phyloP scores from a whole-genome alignment of 2,329 filamentous ascomycete genomes.

The Colletotrichum coccodes region DNA sequence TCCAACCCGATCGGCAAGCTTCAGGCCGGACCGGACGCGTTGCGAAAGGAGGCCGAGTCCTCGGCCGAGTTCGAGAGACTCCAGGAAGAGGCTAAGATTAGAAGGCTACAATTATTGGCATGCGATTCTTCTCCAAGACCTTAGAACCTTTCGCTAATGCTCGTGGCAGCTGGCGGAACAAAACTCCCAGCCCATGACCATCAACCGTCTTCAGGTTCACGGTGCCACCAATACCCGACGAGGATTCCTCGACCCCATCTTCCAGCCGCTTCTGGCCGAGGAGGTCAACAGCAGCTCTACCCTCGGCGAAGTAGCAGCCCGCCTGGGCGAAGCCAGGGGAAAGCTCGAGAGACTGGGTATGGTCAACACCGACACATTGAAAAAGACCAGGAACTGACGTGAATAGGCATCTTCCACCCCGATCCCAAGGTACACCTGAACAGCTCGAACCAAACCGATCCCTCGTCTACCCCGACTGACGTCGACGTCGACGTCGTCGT shows the following conservation, averaged over 20 bases:
- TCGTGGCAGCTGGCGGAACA: slow-evolving; percentile 24
- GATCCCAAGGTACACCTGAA: slow-evolving; percentile 86
- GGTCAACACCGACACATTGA: slow-evolving; percentile 35
- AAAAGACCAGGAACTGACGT: slow-evolving; percentile 37
- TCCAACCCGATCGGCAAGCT: slow-evolving; percentile 52
- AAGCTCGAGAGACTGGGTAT: slow-evolving; percentile 85
- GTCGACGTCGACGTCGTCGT: slow-evolving; percentile 86
- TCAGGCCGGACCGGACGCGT: slow-evolving; percentile 47
- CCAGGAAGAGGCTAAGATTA: slow-evolving; percentile 51
- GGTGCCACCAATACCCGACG: slow-evolving; percentile 86
- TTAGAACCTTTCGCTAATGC: slow-evolving; percentile 8
- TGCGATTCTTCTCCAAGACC: neutral
- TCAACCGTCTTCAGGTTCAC: slow-evolving; percentile 86
- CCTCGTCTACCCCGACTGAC: slow-evolving; percentile 78
- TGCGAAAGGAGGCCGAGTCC: slow-evolving; percentile 51
- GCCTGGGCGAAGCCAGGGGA: slow-evolving; percentile 75
- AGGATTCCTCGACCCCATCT: slow-evolving; percentile 83
- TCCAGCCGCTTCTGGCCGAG: slow-evolving; percentile 79
- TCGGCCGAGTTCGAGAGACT: slow-evolving; percentile 46
- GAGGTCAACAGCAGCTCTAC: slow-evolving; percentile 77
- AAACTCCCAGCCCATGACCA: slow-evolving; percentile 74
- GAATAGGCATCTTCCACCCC: slow-evolving; percentile 84
- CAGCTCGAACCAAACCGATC: slow-evolving; percentile 74
- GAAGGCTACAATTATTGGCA: slow-evolving; percentile 51
- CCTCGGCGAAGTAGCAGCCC: slow-evolving; percentile 79